Percentiles rank a stretch among this genome's conserved stretches.
These are phyloP conservation scores for Schizonepeta tenuifolia DNA, from an alignment of 257 asterid genomes.

Conservation along the genomic window DNA sequence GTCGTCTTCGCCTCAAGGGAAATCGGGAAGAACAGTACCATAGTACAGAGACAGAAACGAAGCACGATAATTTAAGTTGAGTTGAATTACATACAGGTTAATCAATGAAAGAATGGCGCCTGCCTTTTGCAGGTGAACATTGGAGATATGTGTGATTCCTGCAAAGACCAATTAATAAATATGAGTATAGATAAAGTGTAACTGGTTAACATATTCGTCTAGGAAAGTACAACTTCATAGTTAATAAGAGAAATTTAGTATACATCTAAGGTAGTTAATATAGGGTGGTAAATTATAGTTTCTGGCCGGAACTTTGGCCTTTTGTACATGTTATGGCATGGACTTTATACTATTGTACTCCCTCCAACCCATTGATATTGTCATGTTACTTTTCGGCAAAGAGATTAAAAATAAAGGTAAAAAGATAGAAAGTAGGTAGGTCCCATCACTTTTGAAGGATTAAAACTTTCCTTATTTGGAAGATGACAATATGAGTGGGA, in stretches of 20 bases:
- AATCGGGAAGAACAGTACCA: slow-evolving; percentile 36
- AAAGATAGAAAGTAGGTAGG: no score
- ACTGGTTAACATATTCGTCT: neutral
- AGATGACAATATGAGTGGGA: no score
- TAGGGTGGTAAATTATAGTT: no score
- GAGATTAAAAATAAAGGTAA: no score
- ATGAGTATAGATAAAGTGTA: neutral
- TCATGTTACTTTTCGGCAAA: no score
- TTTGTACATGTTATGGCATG: no score
- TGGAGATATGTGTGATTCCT: slow-evolving; percentile 42
- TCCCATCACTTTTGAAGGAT: no score
- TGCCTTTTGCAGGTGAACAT: slow-evolving; percentile 45
- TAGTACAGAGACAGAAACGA: slow-evolving; percentile 32
- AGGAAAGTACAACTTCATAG: neutral
- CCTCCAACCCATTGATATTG: no score
- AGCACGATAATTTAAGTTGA: slow-evolving; percentile 34
- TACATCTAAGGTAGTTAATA: neutral
- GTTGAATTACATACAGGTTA: slow-evolving; percentile 57
- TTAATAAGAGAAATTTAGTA: neutral
- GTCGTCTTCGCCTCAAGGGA: slow-evolving; percentile 8
- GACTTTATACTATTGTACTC: no score
- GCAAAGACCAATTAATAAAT: slow-evolving; percentile 34
- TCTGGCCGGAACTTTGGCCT: no score
- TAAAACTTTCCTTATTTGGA: no score
- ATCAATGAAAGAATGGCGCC: slow-evolving; percentile 63